Evolutionary conservation across 148 eudicot genomes (phyloP).

Genomic region (Chenopodium formosanum): DNA sequence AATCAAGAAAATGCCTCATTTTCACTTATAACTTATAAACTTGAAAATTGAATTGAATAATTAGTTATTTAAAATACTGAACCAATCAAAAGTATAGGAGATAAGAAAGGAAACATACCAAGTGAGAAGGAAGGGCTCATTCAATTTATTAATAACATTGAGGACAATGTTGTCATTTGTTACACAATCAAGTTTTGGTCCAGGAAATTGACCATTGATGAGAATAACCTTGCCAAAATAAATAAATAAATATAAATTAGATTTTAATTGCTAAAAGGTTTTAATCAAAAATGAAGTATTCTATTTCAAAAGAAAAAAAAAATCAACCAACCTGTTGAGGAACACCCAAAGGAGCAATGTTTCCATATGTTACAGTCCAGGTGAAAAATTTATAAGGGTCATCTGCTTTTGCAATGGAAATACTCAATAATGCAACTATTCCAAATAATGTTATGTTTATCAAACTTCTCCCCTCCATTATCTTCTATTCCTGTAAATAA

Average conservation of each 20-base stretch:
- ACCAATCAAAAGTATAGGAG: neutral
- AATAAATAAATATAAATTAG: neutral
- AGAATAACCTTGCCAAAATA: conserved; percentile 62
- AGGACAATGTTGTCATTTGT: conserved; percentile 86
- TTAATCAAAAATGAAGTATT: neutral
- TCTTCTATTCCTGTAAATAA: neutral
- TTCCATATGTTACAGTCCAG: conserved; percentile 89
- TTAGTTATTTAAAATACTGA: too few species aligned
- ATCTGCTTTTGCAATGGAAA: conserved; percentile 54
- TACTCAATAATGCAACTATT: conserved; percentile 36
- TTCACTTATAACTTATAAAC: too few species aligned
- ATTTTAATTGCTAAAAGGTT: neutral
- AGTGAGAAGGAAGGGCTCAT: conserved; percentile 83
- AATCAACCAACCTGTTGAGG: conserved; percentile 65
- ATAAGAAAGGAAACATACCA: conserved; percentile 41
- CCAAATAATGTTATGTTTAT: conserved; percentile 14
- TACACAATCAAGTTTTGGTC: conserved; percentile 72
- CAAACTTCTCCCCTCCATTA: conserved; percentile 39
- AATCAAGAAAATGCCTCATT: too few species aligned
- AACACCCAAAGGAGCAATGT: conserved; percentile 64
- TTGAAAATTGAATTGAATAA: too few species aligned
- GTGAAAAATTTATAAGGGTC: conserved; percentile 69
- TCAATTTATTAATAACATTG: conserved; percentile 76
- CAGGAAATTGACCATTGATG: conserved; percentile 95
- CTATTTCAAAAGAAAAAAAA: neutral